Evolutionary conservation across 352 stramenopile species (phyloP), one percentile per base, ranked within the genome.

Genomic region (Phytophthora cryptogea): DNA sequence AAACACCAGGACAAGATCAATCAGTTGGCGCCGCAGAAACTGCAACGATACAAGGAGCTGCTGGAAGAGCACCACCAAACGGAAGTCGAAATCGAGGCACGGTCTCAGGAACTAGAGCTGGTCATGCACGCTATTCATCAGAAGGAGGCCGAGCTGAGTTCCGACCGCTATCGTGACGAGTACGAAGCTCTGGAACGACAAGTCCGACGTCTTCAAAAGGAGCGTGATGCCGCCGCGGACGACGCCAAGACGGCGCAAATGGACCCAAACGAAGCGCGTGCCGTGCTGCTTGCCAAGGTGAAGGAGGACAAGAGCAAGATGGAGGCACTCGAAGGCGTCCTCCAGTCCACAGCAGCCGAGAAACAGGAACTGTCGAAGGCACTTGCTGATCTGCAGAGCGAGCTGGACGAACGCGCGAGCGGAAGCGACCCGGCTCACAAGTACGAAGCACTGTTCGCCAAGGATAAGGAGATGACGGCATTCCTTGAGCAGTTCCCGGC

Each of bases 401-500:
- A 92, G 16, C 45, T 88, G 17, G 82, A 94, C 30, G 76, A 91
- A 49, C 73, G 82, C 20, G 76, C 74, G 11, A 86, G 82, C 32
- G 79, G 80, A 0, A 82, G 82, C n/a, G 81, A 90, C 46, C 80
- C 85, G 46, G 74, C 71, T 0, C 81, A 92, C 20, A 96, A 96
- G 52, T 94, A 96, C 59, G 91, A 97, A 51, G 70, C 86, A 26
- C 72, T 97, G 23, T 90, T 89, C 63, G 79, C 96, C 71, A 76
- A 87, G 26, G 92, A 98, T 73, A 82, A 92, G 60, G 90, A 97
- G 67, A 97, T 97, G 92, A 97, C 83, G 8, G 41, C 72, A 23
- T 97, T 97, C 58, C 78, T 97, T 2, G 87, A 96, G 23, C 66
- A 63, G 5, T 97, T 94, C 50, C 83, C 92, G 17, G 67, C 66